These are phyloP conservation scores for Penicillium vulpinum DNA, from an alignment of 2,329 filamentous ascomycete genomes.

Conservation along the genomic window DNA sequence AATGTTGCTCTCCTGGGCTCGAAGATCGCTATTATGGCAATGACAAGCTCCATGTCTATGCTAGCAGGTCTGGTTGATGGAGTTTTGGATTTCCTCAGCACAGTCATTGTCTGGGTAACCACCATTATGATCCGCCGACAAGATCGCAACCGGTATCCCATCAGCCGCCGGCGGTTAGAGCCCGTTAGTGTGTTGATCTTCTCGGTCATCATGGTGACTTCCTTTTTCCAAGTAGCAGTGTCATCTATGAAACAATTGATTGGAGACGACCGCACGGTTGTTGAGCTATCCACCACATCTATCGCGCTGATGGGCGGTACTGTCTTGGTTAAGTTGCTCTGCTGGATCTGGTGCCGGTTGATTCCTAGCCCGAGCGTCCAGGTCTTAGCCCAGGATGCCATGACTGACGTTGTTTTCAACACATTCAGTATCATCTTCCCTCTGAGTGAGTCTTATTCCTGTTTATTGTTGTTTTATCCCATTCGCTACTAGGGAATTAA, in stretches of 20 bases:
- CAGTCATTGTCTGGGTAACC: slow-evolving; percentile 62
- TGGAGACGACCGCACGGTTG: slow-evolving; percentile 62
- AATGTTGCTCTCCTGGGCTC: slow-evolving; percentile 73
- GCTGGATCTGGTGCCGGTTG: slow-evolving; percentile 84
- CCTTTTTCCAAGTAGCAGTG: slow-evolving; percentile 62
- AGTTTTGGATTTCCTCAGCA: slow-evolving; percentile 66
- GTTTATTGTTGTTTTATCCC: slow-evolving; percentile 1
- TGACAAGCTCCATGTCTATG: slow-evolving; percentile 68
- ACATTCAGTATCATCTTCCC: slow-evolving; percentile 86
- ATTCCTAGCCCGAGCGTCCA: slow-evolving; percentile 85
- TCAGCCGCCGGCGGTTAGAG: slow-evolving; percentile 63
- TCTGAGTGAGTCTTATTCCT: slow-evolving; percentile 46
- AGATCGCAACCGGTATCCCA: slow-evolving; percentile 63
- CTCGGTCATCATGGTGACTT: slow-evolving; percentile 66
- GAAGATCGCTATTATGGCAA: slow-evolving; percentile 74
- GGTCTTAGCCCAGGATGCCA: slow-evolving; percentile 68
- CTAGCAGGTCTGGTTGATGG: slow-evolving; percentile 68
- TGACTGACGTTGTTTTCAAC: slow-evolving; percentile 87
- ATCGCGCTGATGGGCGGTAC: slow-evolving; percentile 79
- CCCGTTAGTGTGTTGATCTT: slow-evolving; percentile 67
- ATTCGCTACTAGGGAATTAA: background rate
- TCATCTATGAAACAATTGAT: slow-evolving; percentile 60
- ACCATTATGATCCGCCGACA: slow-evolving; percentile 60
- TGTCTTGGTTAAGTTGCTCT: slow-evolving; percentile 76
- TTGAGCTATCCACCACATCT: slow-evolving; percentile 71